Percentiles rank a stretch among this genome's conserved stretches.
These are phyloP conservation scores for Mycena crocata DNA, from an alignment of 768 basidiomycete genomes.

Conservation along the genomic window DNA sequence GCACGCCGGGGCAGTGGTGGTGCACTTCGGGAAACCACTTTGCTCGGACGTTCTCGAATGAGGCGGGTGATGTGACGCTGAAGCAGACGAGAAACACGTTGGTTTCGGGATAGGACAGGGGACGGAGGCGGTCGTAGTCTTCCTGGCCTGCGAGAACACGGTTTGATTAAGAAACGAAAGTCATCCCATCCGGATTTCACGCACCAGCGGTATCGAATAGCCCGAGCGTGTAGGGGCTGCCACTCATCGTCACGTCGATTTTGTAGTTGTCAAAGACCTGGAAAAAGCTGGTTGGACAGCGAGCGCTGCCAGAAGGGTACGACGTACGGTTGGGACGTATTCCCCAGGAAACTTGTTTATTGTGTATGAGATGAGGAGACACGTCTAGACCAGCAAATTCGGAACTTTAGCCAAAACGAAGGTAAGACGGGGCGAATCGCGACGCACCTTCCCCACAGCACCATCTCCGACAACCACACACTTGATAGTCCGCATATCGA, in stretches of 20 bases:
- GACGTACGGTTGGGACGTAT: constrained; percentile 96
- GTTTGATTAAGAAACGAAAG: constrained; percentile 24
- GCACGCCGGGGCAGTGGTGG: constrained; percentile 99
- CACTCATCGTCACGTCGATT: constrained; percentile 99
- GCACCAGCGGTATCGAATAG: constrained; percentile 98
- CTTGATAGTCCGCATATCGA: constrained; percentile 94
- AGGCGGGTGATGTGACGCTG: constrained; percentile 97
- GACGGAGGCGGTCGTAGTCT: constrained; percentile 99
- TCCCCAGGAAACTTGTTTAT: constrained; percentile 99
- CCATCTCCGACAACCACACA: constrained; percentile 98
- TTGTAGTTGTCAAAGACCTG: constrained; percentile 98
- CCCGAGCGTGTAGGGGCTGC: constrained; percentile 98
- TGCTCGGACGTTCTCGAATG: constrained; percentile 99
- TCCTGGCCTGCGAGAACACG: constrained; percentile 80
- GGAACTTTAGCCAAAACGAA: constrained; percentile 24
- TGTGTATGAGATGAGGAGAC: constrained; percentile 96
- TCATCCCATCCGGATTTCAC: constrained; percentile 46
- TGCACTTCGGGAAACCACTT: constrained; percentile 99
- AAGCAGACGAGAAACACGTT: constrained; percentile 99
- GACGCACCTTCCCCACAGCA: constrained; percentile 95
- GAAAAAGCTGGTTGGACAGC: constrained; percentile 31
- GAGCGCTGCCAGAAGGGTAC: constrained; percentile 37
- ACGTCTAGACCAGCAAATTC: too few relatives aligned
- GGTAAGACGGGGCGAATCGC: constrained; percentile 17
- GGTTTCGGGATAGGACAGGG: constrained; percentile 99